phyloP scores from a whole-genome alignment of 305 asterid species.

The Andrographis paniculata region DNA sequence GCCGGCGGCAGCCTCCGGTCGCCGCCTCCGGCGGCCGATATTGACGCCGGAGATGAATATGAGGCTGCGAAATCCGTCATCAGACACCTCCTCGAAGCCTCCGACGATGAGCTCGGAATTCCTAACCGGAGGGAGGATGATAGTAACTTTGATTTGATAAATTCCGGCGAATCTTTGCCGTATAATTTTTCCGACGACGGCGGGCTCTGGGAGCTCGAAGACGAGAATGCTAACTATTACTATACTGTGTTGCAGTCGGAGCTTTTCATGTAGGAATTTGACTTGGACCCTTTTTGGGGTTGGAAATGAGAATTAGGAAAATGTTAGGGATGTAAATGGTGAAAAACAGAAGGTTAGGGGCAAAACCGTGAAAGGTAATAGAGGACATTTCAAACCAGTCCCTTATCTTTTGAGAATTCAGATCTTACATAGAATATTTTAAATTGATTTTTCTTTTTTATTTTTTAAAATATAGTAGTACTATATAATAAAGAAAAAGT shows the following conservation, averaged over 20 bases:
- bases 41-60: slow-evolving; percentile 17
- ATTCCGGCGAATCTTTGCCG: slow-evolving; percentile 4
- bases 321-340: slow-evolving; percentile 13
- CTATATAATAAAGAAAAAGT: too few relatives aligned
- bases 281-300: slow-evolving; percentile 20
- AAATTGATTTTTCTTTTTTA: too few relatives aligned
- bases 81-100: slow-evolving; percentile 60
- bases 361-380: too few relatives aligned
- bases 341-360: neutral
- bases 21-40: slow-evolving; percentile 17
- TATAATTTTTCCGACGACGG: slow-evolving; percentile 13
- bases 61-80: slow-evolving; percentile 29
- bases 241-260: slow-evolving; percentile 41
- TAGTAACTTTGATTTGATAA: slow-evolving; percentile 1
- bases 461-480: too few relatives aligned
- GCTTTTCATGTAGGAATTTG: slow-evolving; percentile 30
- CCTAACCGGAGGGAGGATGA: slow-evolving; percentile 26
- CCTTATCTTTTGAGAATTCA: too few relatives aligned
- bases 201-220: slow-evolving; percentile 53
- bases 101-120: slow-evolving; percentile 61
- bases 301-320: slow-evolving; percentile 22
- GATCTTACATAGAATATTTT: too few relatives aligned
- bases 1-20: slow-evolving; percentile 10
- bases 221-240: slow-evolving; percentile 47
- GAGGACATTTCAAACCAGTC: too few relatives aligned